phyloP scores from a whole-genome alignment of 2,329 filamentous ascomycete species.

The Calonectria pteridis region DNA sequence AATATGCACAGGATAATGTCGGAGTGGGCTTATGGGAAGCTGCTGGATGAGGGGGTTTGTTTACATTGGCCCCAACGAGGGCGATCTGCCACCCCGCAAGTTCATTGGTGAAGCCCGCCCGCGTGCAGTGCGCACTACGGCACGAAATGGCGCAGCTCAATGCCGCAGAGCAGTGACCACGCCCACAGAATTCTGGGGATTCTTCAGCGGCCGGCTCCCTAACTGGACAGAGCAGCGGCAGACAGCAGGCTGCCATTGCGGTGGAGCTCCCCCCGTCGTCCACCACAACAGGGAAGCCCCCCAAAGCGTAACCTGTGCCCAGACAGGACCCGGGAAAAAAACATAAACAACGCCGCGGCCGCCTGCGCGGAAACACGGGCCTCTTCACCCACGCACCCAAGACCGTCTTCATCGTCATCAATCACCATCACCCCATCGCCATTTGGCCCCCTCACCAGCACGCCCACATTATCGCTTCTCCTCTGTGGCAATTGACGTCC shows the following conservation, averaged over 20 bases:
- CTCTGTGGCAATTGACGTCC: conserved; percentile 16
- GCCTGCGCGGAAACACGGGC: conserved; percentile 28
- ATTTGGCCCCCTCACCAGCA: background rate
- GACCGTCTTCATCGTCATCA: conserved; percentile 27
- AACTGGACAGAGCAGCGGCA: background rate
- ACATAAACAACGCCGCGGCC: conserved; percentile 42
- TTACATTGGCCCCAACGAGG: background rate
- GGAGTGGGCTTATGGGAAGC: background rate
- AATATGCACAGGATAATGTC: background rate
- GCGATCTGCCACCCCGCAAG: background rate
- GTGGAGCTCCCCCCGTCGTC: conserved; percentile 15
- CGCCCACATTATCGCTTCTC: background rate
- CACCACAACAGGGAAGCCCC: conserved; percentile 24
- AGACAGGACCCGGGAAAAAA: conserved; percentile 27
- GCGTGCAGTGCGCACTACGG: conserved; percentile 1
- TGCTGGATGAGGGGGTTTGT: conserved; percentile 15
- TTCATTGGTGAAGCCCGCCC: background rate
- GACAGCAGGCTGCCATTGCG: background rate
- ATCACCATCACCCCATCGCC: conserved; percentile 19
- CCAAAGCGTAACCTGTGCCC: conserved; percentile 24
- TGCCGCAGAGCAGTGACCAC: background rate
- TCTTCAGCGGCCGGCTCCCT: background rate
- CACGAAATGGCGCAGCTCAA: background rate
- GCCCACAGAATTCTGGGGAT: conserved; percentile 4
- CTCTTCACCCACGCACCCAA: conserved; percentile 28